Evolutionary conservation across 202 grass and related monocot genomes (phyloP), one percentile per base, ranked within the genome.

Genomic region (Musa balbisiana): DNA sequence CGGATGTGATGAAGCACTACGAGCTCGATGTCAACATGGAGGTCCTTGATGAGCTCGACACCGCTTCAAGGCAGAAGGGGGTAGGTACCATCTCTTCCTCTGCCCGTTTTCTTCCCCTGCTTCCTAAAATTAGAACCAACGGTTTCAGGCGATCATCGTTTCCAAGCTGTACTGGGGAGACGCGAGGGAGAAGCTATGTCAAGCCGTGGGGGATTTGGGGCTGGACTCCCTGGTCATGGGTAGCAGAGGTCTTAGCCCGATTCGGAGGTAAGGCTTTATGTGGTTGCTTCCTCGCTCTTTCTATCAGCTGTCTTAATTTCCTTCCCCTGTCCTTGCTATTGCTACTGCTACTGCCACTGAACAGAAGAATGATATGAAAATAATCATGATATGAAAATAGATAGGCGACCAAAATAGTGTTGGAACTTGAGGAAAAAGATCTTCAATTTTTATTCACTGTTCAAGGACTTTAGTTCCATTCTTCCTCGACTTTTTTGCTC

Each of bases 21-120:
- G 85, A 83, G 77, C 64, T 91, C 2, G 59, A 72, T 10, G 19
- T 53, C 66, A 88, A 98, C 81, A 80, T 81, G 63, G 91, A 92
- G 81, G 94, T 94, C 81, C 94, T 91, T 62, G 88, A 98, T 81
- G 84, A 79, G 81, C 89, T 98, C 70, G 94, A 98, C 84, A 98
- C 88, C 8, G 94, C 87, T 10, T 80, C 86, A 71, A 88, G 86
- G 56, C 94, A 98, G 83, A 87, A 93, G 79, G 81, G 92, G 86
- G 94, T 97, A 19, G 86, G 94, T 97, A 19, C 3, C 9, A 0
- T 19, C 2, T 23, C 11, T 24, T 11, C n/a, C 43, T 10, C n/a
- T 62, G 43, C 23, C 23, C 73, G 33, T 33, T 53, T 71, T 43
- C 20, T 64, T 43, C 33, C 33, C 29, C 33, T 43, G 33, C 33